Evolutionary conservation across 441 rosid genomes (phyloP), one percentile per base, ranked within the genome.

Genomic region (Hura crepitans): DNA sequence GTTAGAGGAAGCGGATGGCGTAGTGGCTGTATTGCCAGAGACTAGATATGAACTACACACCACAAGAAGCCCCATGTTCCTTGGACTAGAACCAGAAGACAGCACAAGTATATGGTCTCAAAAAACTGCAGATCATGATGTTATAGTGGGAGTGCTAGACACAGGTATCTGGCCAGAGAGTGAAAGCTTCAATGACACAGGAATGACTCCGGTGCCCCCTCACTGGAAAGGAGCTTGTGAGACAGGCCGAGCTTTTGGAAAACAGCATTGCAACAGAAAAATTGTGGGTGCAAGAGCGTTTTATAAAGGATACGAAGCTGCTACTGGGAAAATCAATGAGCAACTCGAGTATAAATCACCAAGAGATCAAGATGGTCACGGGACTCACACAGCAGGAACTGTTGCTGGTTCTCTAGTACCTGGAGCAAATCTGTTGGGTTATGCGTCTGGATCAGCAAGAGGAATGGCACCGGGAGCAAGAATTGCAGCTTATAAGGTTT

Each of bases 81-180:
- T 93, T 17, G 89, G 92, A 61, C 82, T 93, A 70, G 80, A 90
- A 27, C 87, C 87, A 55, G 74, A 65, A 28, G 69, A 74, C 43
- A 86, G 89, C 57, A 35, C 87, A 85, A 46, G 93, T 84, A 86
- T 86, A 58, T 90, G 93, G 97, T 80, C 84, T 62, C 80, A 81
- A 72, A 87, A 84, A 14, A 23, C 82, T 59, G 83, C 82, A 27
- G 91, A 87, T 0, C 90, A 89, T n/a, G 96, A 87, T 65, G 86
- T 89, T 4, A 85, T 93, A 43, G 77, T 93, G 14, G 98, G 98
- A 28, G 88, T 93, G 50, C 75, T 93, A 0, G 96, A 93, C 61
- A 91, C 96, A 0, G 96, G 97, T 53, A 84, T 93, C 69, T 91
- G 93, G 93, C 94, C 96, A 6, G 94, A 91, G 67, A 85, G 91